Evolutionary conservation across 1,139 yeast species (phyloP).

Genomic region (Protomyces inundatus): DNA sequence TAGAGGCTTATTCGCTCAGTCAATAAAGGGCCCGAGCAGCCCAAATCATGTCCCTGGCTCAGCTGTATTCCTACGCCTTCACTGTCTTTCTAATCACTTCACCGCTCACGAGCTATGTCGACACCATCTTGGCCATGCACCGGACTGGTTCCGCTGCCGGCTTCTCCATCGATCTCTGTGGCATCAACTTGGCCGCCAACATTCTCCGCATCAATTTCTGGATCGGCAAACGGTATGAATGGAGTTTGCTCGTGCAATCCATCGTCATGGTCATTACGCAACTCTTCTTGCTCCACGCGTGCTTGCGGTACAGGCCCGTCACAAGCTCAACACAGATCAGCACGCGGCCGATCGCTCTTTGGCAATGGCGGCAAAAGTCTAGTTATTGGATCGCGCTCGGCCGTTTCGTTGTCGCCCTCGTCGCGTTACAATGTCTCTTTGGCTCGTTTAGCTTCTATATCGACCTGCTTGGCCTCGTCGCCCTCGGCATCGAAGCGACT

Average conservation of each 20-base stretch:
- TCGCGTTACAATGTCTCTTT: slow-evolving; percentile 47
- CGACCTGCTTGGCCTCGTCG: slow-evolving; percentile 59
- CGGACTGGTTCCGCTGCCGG: slow-evolving; percentile 62
- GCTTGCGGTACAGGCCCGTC: slow-evolving; percentile 1
- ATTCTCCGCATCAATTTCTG: slow-evolving; percentile 70
- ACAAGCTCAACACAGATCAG: slow-evolving; percentile 43
- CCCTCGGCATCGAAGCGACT: slow-evolving; percentile 69
- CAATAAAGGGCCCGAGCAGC: too few species aligned
- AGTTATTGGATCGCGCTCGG: slow-evolving; percentile 43
- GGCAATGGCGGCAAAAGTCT: slow-evolving; percentile 44
- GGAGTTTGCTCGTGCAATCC: slow-evolving; percentile 66
- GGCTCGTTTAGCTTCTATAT: slow-evolving; percentile 46
- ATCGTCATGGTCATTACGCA: slow-evolving; percentile 69
- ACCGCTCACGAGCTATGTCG: slow-evolving; percentile 78
- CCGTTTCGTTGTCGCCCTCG: slow-evolving; percentile 45
- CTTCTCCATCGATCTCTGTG: slow-evolving; percentile 81
- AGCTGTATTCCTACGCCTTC: neutral
- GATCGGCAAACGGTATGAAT: slow-evolving; percentile 71
- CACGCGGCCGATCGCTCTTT: slow-evolving; percentile 69
- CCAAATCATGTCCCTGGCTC: neutral
- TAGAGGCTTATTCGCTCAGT: too few species aligned
- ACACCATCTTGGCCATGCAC: slow-evolving; percentile 66
- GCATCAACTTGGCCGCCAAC: slow-evolving; percentile 79
- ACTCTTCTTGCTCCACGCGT: slow-evolving; percentile 37
- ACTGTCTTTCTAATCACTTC: slow-evolving; percentile 15